Evolutionary conservation across 1,284 basidiomycete species (phyloP), one percentile per base, ranked within the genome.

Genomic region (Inonotus hispidus): DNA sequence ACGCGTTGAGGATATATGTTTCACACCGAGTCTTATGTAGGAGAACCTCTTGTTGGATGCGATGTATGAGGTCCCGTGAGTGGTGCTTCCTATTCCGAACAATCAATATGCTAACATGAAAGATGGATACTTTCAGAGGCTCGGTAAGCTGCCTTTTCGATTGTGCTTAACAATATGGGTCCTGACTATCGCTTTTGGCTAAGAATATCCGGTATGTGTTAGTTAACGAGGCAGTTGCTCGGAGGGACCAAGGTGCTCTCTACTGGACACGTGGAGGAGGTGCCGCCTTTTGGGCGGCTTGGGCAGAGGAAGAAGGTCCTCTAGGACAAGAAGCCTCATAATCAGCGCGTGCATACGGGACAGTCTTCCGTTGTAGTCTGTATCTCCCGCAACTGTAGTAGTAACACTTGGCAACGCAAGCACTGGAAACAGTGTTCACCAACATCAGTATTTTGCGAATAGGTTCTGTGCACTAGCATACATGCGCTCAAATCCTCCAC

Each of bases 31-130:
- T 56, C 41, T 37, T 23, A n/a, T 38, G 1, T 38, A 62, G 61
- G 93, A 95, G 73, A 72, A 80, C 6, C 71, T 95, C 3, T 74
- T 94, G 45, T 72, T 93, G 56, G 92, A 96, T 60, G 80, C 92
- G 0, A 95, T 96, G 92, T 95, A 92, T 71, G 92, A 95, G 76
- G 88, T 82, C 69, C 93, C 84, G 92, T 95, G 72, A 84, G 92
- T 87, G 25, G 37, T 60, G 29, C 19, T 43, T 16, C 16, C 7
- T n/a, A 7, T 43, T 43, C 19, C 16, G n/a, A 2, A 21, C 7
- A 16, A 43, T n/a, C 16, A 14, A 7, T 13, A 7, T 43, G 19
- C 41, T 43, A 16, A 43, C 41, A 16, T n/a, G 41, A n/a, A 10
- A 21, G 7, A 32, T 8, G 32, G 16, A 19, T 43, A 21, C 53